Base-by-base conservation (phyloP, 495 filamentous ascomycete species). In the Entonaema liquescens region DNA sequence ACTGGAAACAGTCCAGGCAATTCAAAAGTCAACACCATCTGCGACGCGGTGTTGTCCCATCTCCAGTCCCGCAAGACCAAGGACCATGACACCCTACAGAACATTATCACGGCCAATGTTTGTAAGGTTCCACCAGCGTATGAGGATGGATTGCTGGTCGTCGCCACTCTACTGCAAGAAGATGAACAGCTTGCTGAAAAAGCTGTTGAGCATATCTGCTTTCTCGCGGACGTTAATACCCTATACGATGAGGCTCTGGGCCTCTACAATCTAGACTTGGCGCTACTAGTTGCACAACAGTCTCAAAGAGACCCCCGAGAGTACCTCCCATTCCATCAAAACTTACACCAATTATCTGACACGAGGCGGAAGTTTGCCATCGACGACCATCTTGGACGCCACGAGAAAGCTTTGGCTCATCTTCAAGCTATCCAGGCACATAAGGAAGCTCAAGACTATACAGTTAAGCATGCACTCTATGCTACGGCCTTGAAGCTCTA, bases 241-340 rank as follows among this genome's bases (percentile, higher is more conserved):
- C 87, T 99, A n/a, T 99, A 95, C 74, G 92, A 97, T 65, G 90
- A 92, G 62, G 92, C 95, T 6, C 83, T 99, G 15, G 94, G 94
- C 23, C 81, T 98, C 2, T 98, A 99, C 75, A 88, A 97, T 74
- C 86, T 99, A 3, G 95, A 97, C 36, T 88, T 98, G 35, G 90
- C 94, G 7, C 83, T 99, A 12, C 82, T 97, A 54, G 91, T 99
- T 42, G 95, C 96, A 5, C 95, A 99, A 74, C 93, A 97, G 77
- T 95, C 94, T 13, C 95, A 99, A 79, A 92, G 93, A 77, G 95
- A 99, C 70, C 95, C 95, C 15, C 84, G 94, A 68, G 95, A 99
- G 81, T 99, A 99, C 71, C 86, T 99, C 17, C 96, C 95, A 13
- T 97, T 97, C 78, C 86, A 98, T 44, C 93, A 97, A 74, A 89